These are phyloP conservation scores for Myriangium duriaei DNA, from an alignment of 2,329 filamentous ascomycete species.

Conservation along the genomic window DNA sequence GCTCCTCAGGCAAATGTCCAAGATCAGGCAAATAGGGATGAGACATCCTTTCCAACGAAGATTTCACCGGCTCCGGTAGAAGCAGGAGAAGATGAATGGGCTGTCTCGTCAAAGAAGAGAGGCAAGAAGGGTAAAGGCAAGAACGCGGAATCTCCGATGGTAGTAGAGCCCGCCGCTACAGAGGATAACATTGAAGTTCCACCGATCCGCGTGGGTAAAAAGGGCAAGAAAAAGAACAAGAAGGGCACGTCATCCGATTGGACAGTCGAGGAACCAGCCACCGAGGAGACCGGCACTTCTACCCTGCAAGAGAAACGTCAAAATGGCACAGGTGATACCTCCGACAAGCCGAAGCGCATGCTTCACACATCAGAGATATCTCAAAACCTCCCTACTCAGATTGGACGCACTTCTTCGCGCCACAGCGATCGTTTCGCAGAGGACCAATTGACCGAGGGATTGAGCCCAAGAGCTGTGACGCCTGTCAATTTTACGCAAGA, in stretches of 20 bases:
- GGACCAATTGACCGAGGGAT: background rate
- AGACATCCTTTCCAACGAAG: background rate
- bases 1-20: too few species aligned
- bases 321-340: background rate
- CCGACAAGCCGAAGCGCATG: background rate
- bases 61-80: background rate
- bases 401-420: background rate
- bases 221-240: slow-evolving; percentile 6
- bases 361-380: slow-evolving; percentile 8
- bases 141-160: slow-evolving; percentile 2
- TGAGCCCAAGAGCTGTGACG: background rate
- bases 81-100: slow-evolving; percentile 13
- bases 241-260: slow-evolving; percentile 4
- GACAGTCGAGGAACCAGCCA: background rate
- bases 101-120: slow-evolving; percentile 22
- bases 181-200: background rate
- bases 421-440: background rate
- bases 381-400: slow-evolving; percentile 1
- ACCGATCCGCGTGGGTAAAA: background rate
- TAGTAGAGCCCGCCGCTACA: background rate
- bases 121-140: slow-evolving; percentile 17
- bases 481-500: slow-evolving; percentile 13
- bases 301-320: too few species aligned
- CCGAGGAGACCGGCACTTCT: background rate
- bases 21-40: too few species aligned